These are phyloP conservation scores for Ogataea paraovalis DNA, from an alignment of 805 yeast species.

Conservation along the genomic window DNA sequence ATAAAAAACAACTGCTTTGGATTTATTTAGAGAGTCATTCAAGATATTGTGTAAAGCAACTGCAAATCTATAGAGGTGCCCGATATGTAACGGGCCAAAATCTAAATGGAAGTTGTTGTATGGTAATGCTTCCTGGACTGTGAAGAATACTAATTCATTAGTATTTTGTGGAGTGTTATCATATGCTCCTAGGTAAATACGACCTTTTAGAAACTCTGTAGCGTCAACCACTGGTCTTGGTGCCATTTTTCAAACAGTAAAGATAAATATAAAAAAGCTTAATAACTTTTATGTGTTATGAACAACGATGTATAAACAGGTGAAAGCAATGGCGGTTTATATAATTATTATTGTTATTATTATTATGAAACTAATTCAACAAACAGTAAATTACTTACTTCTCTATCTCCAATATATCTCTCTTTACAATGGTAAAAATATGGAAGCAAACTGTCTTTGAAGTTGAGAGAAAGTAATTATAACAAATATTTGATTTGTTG, in stretches of 20 bases:
- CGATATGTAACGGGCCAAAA: conserved; percentile 94
- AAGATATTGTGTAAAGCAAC: conserved; percentile 88
- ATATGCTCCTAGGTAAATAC: conserved; percentile 88
- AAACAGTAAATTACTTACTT: too few species aligned
- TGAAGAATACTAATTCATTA: conserved; percentile 72
- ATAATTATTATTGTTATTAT: background rate
- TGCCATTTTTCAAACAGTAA: conserved; percentile 21
- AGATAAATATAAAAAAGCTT: background rate
- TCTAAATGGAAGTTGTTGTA: conserved; percentile 95
- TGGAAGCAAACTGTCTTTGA: too few species aligned
- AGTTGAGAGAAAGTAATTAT: too few species aligned
- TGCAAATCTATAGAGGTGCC: conserved; percentile 91
- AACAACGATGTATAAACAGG: background rate
- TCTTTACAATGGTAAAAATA: background rate
- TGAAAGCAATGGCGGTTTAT: background rate
- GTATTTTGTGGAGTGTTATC: conserved; percentile 78
- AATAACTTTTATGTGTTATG: background rate
- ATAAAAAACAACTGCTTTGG: conserved; percentile 87
- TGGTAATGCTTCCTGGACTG: conserved; percentile 87
- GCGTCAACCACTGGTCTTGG: conserved; percentile 28
- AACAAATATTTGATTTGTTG: too few species aligned
- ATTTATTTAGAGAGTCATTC: conserved; percentile 78
- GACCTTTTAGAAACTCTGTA: conserved; percentile 42
- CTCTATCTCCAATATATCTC: background rate
- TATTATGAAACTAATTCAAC: too few species aligned